Conservation (phyloP, 768 basidiomycete species). For the Trametopsis cervina region DNA sequence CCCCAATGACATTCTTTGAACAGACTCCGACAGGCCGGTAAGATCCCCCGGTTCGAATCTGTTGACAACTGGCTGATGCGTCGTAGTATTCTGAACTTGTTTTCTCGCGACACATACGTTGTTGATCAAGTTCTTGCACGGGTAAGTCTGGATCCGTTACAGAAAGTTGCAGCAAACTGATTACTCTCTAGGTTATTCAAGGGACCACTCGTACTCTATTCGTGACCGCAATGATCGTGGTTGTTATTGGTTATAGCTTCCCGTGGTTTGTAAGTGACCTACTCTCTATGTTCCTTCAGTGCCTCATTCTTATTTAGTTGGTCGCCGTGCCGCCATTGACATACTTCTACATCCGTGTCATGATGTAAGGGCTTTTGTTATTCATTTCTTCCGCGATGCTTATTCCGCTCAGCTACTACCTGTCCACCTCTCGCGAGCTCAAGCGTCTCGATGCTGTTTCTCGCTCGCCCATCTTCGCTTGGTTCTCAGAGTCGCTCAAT, state of each 20-base stretch:
- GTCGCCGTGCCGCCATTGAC: conserved; percentile 67
- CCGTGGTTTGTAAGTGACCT: conserved; percentile 49
- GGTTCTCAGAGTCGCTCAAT: conserved; percentile 72
- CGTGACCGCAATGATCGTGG: conserved; percentile 48
- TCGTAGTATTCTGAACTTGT: conserved; percentile 76
- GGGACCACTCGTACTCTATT: conserved; percentile 61
- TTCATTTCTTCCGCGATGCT: neutral
- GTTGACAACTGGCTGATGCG: neutral
- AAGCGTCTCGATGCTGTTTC: conserved; percentile 87
- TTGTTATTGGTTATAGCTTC: conserved; percentile 77
- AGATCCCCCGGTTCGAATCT: conserved; percentile 10
- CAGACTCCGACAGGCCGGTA: conserved; percentile 79
- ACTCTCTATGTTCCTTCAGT: neutral
- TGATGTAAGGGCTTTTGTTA: conserved; percentile 45
- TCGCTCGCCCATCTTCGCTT: conserved; percentile 86
- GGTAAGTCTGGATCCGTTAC: conserved; percentile 27
- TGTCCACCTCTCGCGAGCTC: conserved; percentile 79
- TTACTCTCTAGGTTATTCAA: conserved; percentile 53
- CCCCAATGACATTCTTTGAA: conserved; percentile 88
- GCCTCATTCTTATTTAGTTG: conserved; percentile 25
- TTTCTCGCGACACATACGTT: conserved; percentile 83
- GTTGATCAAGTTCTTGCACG: conserved; percentile 79
- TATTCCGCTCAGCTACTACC: conserved; percentile 58
- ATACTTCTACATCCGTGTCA: conserved; percentile 76
- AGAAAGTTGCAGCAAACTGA: too few species aligned